phyloP scores from a whole-genome alignment of 352 stramenopile species.

The Elongisporangium prolatum region DNA sequence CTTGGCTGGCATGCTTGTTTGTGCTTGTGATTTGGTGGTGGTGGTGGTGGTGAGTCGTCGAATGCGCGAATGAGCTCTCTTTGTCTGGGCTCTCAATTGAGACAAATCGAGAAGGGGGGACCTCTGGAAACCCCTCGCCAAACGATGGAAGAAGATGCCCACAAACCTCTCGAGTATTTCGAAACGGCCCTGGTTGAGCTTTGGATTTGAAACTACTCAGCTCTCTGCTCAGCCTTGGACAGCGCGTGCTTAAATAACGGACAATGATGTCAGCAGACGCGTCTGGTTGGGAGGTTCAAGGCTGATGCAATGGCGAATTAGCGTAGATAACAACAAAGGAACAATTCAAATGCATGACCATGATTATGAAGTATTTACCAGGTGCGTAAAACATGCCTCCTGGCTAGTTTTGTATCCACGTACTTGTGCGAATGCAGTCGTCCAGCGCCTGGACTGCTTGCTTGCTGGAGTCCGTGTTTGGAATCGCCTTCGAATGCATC shows the following conservation, averaged over 20 bases:
- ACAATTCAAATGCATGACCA: neutral
- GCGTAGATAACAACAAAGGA: neutral
- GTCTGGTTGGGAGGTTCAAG: no score
- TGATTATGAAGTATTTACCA: neutral
- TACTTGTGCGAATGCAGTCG: neutral
- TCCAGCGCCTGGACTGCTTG: slow-evolving; percentile 1
- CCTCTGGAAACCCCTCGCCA: neutral
- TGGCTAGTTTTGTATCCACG: neutral
- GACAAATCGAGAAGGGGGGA: neutral
- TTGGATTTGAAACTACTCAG: neutral
- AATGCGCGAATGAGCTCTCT: slow-evolving; percentile 7
- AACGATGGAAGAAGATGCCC: slow-evolving; percentile 4
- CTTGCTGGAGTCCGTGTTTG: slow-evolving; percentile 9
- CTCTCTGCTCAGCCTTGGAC: neutral
- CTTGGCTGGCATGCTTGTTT: slow-evolving; percentile 19
- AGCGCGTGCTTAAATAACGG: neutral
- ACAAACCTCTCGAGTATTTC: neutral
- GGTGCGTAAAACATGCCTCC: neutral
- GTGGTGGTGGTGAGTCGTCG: neutral
- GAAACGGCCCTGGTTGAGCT: neutral
- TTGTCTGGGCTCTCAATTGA: neutral
- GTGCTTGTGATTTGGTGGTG: slow-evolving; percentile 7
- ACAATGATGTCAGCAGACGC: no score
- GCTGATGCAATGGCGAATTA: no score
- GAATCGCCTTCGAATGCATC: slow-evolving; percentile 13